phyloP scores from a whole-genome alignment of 192 early-diverging fungal species.

The Kickxella alabastrina region DNA sequence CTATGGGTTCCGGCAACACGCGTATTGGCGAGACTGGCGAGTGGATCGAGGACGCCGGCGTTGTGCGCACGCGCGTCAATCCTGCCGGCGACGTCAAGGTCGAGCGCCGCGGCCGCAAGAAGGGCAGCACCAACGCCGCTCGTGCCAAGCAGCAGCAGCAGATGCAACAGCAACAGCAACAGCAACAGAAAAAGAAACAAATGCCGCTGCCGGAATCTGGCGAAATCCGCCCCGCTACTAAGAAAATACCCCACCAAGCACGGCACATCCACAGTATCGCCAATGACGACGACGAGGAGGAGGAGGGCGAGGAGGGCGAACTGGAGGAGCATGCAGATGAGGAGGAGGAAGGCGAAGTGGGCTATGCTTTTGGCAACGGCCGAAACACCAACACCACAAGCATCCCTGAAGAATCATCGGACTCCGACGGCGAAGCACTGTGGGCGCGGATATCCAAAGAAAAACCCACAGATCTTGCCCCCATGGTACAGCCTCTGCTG shows the following conservation, averaged over 20 bases:
- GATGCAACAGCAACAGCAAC: not conserved
- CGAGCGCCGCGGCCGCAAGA: conserved; percentile 47
- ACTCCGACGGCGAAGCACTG: conserved; percentile 41
- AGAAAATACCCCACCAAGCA: not conserved
- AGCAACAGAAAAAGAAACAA: not conserved
- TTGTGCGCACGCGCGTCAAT: conserved; percentile 26
- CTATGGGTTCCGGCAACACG: conserved; percentile 24
- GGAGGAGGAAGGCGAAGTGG: not conserved
- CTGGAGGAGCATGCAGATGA: conserved; percentile 6
- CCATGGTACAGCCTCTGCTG: conserved; percentile 14
- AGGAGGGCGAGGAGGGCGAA: conserved; percentile 15
- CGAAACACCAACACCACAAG: no score
- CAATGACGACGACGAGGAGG: no score
- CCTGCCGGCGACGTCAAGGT: conserved; percentile 32
- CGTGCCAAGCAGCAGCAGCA: not conserved
- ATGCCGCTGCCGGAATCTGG: not conserved
- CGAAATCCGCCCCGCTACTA: not conserved
- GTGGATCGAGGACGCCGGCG: conserved; percentile 34
- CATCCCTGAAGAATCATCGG: no score
- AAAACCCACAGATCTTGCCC: conserved; percentile 20
- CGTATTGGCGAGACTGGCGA: conserved; percentile 17
- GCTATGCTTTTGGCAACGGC: no score
- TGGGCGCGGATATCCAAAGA: conserved; percentile 37
- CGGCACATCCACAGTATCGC: no score
- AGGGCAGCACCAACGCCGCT: conserved; percentile 34